Evolutionary conservation across 768 basidiomycete species (phyloP).

Genomic region (Postia placenta): DNA sequence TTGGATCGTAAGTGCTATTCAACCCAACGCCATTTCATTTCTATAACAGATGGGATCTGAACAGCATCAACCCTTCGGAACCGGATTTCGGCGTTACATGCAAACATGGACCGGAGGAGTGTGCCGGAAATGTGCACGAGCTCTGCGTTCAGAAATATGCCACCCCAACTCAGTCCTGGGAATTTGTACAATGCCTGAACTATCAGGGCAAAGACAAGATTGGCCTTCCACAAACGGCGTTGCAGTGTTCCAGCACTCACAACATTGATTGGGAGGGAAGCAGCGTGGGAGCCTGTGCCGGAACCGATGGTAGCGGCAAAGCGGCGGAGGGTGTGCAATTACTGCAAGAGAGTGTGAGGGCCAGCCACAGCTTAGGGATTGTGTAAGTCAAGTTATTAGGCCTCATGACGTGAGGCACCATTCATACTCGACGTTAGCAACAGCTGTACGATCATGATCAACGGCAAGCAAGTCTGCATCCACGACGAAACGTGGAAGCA

Average conservation of each 20-base stretch:
- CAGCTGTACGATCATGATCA: conserved; percentile 86
- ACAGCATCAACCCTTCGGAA: conserved; percentile 58
- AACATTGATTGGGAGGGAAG: conserved; percentile 66
- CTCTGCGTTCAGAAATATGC: conserved; percentile 69
- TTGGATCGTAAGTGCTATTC: conserved; percentile 54
- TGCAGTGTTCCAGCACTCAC: conserved; percentile 57
- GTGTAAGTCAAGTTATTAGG: conserved; percentile 33
- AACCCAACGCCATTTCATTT: not conserved
- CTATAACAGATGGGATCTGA: no score
- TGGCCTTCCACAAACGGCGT: conserved; percentile 58
- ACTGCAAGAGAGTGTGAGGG: conserved; percentile 51
- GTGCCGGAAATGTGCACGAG: conserved; percentile 85
- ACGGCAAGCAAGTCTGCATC: conserved; percentile 59
- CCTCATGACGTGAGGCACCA: not conserved
- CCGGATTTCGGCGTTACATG: conserved; percentile 75
- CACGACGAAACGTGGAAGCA: conserved; percentile 75
- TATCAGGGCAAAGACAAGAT: conserved; percentile 56
- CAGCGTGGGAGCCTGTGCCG: conserved; percentile 51
- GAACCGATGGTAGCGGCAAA: conserved; percentile 55
- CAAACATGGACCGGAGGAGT: conserved; percentile 76
- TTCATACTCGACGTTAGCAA: conserved; percentile 37
- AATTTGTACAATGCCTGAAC: conserved; percentile 79
- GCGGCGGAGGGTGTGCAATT: conserved; percentile 59
- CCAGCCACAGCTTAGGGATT: conserved; percentile 43
- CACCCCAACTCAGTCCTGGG: conserved; percentile 63